Evolutionary conservation across 352 stramenopile species (phyloP).

Genomic region (Phytophthora aleatoria): DNA sequence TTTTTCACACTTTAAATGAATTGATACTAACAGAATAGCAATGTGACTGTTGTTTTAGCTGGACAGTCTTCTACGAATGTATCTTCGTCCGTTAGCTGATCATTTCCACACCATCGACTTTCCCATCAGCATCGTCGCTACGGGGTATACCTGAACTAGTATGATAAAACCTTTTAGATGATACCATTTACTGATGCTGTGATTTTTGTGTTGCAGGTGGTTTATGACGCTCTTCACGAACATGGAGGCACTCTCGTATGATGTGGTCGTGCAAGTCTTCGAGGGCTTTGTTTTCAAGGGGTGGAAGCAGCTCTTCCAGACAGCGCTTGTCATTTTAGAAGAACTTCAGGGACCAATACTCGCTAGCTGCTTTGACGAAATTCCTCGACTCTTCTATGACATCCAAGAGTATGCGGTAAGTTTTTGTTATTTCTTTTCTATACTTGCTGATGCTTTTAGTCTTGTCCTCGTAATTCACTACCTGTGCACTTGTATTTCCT

Average conservation of each 20-base stretch:
- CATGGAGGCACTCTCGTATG: slow-evolving; percentile 71
- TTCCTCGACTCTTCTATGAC: slow-evolving; percentile 79
- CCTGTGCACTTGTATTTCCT: background rate
- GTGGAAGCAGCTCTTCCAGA: slow-evolving; percentile 76
- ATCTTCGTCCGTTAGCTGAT: slow-evolving; percentile 45
- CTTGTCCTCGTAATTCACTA: background rate
- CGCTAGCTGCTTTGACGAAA: slow-evolving; percentile 67
- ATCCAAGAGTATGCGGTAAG: slow-evolving; percentile 65
- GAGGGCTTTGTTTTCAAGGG: slow-evolving; percentile 73
- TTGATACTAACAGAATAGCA: background rate
- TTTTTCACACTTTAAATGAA: background rate
- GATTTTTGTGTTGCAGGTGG: slow-evolving; percentile 43
- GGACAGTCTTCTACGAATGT: slow-evolving; percentile 46
- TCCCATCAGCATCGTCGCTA: slow-evolving; percentile 70
- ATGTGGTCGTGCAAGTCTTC: slow-evolving; percentile 61
- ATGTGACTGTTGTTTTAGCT: slow-evolving; percentile 35
- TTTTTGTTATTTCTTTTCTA: slow-evolving; percentile 3
- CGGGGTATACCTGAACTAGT: slow-evolving; percentile 38
- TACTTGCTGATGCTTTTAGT: too few species aligned
- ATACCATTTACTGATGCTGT: background rate
- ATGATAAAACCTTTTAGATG: background rate
- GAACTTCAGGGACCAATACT: slow-evolving; percentile 57
- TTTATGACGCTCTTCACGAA: slow-evolving; percentile 86
- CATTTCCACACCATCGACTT: slow-evolving; percentile 70
- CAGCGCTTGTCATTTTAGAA: slow-evolving; percentile 62